These are phyloP conservation scores for Seiridium cupressi DNA, from an alignment of 2,329 filamentous ascomycete genomes.

Conservation along the genomic window DNA sequence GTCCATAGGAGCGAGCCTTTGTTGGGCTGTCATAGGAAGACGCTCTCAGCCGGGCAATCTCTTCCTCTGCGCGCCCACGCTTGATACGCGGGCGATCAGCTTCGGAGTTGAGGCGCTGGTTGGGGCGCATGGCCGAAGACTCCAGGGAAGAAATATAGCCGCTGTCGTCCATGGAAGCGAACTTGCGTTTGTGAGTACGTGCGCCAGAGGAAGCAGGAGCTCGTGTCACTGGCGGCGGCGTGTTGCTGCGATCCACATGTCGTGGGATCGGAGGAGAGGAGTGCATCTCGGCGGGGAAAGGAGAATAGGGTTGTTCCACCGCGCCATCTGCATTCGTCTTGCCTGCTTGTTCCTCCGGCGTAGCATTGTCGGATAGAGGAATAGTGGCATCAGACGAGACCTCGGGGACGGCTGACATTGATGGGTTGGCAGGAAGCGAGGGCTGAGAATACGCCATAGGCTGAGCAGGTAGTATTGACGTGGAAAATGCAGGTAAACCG, in stretches of 20 bases:
- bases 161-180: constrained; percentile 78
- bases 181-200: constrained; percentile 72
- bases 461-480: constrained; percentile 33
- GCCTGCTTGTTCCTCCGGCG: constrained; percentile 49
- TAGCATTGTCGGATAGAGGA: constrained; percentile 65
- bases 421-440: constrained; percentile 36
- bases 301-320: constrained; percentile 62
- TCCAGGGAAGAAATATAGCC: constrained; percentile 96
- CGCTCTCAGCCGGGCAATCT: constrained; percentile 88
- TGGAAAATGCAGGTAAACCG: constrained; percentile 48
- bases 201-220: constrained; percentile 62
- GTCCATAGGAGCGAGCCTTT: constrained; percentile 58
- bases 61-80: constrained; percentile 89
- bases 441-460: constrained; percentile 29
- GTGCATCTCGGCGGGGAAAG: constrained; percentile 68
- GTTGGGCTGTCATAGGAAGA: constrained; percentile 92
- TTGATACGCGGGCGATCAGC: constrained; percentile 78
- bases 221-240: constrained; percentile 69
- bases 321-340: constrained; percentile 39
- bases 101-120: constrained; percentile 72
- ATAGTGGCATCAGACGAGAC: constrained; percentile 78
- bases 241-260: constrained; percentile 62
- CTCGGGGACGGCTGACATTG: constrained; percentile 43
- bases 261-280: constrained; percentile 85
- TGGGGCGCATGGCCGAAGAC: constrained; percentile 79